A percentile compares a stretch with the other conserved stretches of the same genome.
Evolutionary conservation across 306 rosid genomes (phyloP).

Genomic region (Aeschynomene evenia): DNA sequence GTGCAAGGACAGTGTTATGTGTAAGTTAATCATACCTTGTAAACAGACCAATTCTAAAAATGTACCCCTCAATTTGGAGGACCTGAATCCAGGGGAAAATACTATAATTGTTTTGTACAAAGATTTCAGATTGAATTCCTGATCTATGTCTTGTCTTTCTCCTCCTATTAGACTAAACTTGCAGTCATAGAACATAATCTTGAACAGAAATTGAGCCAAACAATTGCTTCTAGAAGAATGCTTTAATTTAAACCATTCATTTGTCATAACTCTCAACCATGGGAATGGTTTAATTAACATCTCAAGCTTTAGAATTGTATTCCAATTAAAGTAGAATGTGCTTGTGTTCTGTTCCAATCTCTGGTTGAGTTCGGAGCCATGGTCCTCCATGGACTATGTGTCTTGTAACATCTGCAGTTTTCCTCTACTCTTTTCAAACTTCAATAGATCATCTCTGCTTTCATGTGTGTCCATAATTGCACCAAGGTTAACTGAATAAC

Average conservation of each 20-base stretch:
- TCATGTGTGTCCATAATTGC: slow-evolving; percentile 61
- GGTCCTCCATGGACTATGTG: neutral
- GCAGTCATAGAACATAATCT: neutral
- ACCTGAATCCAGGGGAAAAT: neutral
- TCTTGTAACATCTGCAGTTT: neutral
- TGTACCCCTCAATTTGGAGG: neutral
- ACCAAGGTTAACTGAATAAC: slow-evolving; percentile 39
- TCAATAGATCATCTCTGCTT: slow-evolving; percentile 33
- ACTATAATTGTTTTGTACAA: neutral
- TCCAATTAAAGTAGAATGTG: neutral
- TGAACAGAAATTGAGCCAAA: neutral
- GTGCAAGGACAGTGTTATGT: too few species aligned
- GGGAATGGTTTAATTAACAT: neutral
- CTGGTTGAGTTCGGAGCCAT: neutral
- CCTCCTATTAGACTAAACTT: neutral
- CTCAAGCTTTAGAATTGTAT: neutral
- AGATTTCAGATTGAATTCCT: neutral
- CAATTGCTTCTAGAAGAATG: neutral
- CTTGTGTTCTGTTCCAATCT: neutral
- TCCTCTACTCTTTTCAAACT: neutral
- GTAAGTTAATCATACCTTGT: too few species aligned
- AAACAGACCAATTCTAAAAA: neutral
- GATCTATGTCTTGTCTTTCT: neutral
- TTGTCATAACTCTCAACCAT: neutral
- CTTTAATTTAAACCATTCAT: neutral